Base-by-base conservation (phyloP, 2,329 filamentous ascomycete species). In the Penicillium corylophilum region DNA sequence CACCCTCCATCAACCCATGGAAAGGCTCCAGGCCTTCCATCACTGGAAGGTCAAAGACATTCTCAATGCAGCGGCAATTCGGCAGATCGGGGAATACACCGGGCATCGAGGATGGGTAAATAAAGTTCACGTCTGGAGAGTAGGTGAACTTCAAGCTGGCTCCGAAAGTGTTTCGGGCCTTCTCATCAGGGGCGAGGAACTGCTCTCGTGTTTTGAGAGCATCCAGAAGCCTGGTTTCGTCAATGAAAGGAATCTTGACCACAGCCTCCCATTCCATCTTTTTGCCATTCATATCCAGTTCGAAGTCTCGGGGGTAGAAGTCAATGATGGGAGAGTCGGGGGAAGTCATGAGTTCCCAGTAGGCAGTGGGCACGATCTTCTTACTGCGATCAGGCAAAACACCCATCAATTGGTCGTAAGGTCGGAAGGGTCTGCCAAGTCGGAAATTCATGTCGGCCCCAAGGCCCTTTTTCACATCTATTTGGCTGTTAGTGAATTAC, bases 251-350 rank as follows among this genome's bases (percentile, higher is more conserved):
- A 66, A 99, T 99, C 73, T 97, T 99, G 59, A 99, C 91, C 33
- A 99, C 93, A 24, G 94, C 94, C 70, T 99, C 94, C 94, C 94
- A 99, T 58, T 99, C 95, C 88, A 96, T 95, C 77, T 96, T 99
- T 78, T 99, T 99, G 53, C 94, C 95, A 64, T 99, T 97, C 94
- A 99, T 97, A 69, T 99, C 95, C 36, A 99, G 80, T 60, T 95
- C 90, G 65, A 99, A 99, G 64, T 99, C 94, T 63, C 93, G 84
- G 2, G 94, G 94, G 65, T 99, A 99, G 70, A 99, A 99, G 69
- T 99, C 94, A 65, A 96, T 88, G 69, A 99, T 99, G 2, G 94
- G 91, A 15, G 93, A 97, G 15, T 88, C 83, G 2, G 87, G 81
- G 49, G 89, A 89, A 1, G 90, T 96, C 94, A 99, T 99, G 44